These are phyloP conservation scores for Candida montana DNA, from an alignment of 805 yeast genomes.

Conservation along the genomic window DNA sequence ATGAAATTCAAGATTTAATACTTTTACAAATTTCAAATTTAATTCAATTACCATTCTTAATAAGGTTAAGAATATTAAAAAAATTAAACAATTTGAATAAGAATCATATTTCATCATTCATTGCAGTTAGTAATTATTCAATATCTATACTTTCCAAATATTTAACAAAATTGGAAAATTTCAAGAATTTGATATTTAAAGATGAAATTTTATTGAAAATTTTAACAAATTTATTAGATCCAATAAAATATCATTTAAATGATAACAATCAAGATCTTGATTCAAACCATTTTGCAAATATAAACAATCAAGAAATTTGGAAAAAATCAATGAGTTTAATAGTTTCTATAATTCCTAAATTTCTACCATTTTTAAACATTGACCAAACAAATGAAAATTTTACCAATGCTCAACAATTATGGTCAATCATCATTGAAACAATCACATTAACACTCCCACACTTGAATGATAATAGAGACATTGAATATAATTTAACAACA, in stretches of 20 bases:
- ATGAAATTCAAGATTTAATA: constrained; percentile 38
- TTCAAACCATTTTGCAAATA: constrained; percentile 6
- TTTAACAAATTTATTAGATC: constrained; percentile 46
- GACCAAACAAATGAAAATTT: constrained; percentile 4
- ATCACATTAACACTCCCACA: constrained; percentile 36
- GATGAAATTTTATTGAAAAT: constrained; percentile 44
- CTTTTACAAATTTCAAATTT: constrained; percentile 51
- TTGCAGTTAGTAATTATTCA: constrained; percentile 49
- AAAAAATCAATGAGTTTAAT: constrained; percentile 41
- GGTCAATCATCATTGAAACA: constrained; percentile 39
- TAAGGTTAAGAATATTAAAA: constrained; percentile 49
- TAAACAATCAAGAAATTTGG: constrained; percentile 43
- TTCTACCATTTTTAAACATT: constrained; percentile 20
- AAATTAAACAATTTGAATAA: constrained; percentile 40
- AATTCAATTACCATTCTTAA: constrained; percentile 54
- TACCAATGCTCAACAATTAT: constrained; percentile 18
- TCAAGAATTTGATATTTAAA: constrained; percentile 30
- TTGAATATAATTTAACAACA: constrained; percentile 39
- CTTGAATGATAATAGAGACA: constrained; percentile 30
- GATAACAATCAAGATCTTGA: constrained; percentile 6
- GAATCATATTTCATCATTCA: constrained; percentile 54
- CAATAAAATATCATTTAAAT: constrained; percentile 38
- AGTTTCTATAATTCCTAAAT: constrained; percentile 28
- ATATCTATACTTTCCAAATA: constrained; percentile 35
- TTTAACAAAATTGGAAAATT: constrained; percentile 28